These are phyloP conservation scores for Cardamine chenopodiifolia DNA, from an alignment of 345 rosid species.

Conservation along the genomic window DNA sequence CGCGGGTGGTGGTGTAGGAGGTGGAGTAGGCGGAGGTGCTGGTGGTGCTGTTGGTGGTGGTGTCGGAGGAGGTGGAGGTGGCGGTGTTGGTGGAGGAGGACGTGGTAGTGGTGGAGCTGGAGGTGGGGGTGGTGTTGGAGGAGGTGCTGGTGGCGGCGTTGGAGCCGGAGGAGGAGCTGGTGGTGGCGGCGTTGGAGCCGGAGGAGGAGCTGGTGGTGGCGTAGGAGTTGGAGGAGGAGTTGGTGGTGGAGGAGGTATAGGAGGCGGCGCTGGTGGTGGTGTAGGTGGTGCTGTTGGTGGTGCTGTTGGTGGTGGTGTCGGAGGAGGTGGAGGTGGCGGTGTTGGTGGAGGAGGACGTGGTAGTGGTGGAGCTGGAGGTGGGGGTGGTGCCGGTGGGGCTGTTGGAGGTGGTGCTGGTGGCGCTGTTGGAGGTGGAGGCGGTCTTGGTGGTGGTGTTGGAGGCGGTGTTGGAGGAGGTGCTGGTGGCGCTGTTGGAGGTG, in stretches of 20 bases:
- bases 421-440: constrained; percentile 30
- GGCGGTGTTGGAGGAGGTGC: background rate
- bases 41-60: background rate
- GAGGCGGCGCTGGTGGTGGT: constrained; percentile 10
- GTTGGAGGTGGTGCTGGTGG: background rate
- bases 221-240: too few species aligned
- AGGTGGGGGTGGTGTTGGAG: background rate
- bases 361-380: constrained; percentile 24
- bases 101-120: background rate
- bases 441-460: too few species aligned
- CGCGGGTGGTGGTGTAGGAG: constrained; percentile 17
- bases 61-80: background rate
- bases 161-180: constrained; percentile 18
- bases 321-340: background rate
- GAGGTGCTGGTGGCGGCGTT: background rate
- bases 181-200: constrained; percentile 12
- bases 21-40: constrained; percentile 8
- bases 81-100: constrained; percentile 23
- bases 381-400: background rate
- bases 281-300: background rate
- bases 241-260: background rate
- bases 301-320: background rate
- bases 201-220: background rate
- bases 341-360: constrained; percentile 23
- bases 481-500: background rate